phyloP scores from a whole-genome alignment of 306 rosid species.

The Castanospermum australe region DNA sequence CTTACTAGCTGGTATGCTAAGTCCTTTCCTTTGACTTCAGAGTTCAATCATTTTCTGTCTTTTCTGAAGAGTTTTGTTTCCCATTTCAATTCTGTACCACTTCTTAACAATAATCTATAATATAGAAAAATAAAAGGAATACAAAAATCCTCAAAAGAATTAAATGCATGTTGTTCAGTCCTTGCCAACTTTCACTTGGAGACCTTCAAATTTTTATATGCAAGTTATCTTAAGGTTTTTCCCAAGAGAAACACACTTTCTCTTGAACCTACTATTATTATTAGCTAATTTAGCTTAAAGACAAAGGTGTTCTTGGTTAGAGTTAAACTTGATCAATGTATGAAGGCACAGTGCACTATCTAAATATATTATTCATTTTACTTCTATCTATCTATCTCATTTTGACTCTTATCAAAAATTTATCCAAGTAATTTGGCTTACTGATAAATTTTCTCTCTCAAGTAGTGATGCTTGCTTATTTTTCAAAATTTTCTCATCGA shows the following conservation, averaged over 20 bases:
- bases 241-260: not conserved
- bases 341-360: not conserved
- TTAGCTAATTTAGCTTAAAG: not conserved
- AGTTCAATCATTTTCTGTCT: not conserved
- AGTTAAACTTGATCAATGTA: not conserved
- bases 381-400: not conserved
- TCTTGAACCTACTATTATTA: not conserved
- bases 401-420: not conserved
- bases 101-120: not conserved
- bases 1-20: conserved; percentile 1
- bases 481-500: not conserved
- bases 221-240: not conserved
- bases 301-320: not conserved
- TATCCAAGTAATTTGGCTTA: not conserved
- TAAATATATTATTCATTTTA: not conserved
- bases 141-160: not conserved
- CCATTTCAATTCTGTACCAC: not conserved
- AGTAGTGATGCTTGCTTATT: not conserved
- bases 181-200: not conserved
- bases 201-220: not conserved
- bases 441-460: not conserved
- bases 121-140: not conserved
- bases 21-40: not conserved
- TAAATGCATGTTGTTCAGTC: not conserved
- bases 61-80: not conserved